Percentiles rank a stretch among this genome's conserved stretches.
These are phyloP conservation scores for Sporothrix pallida DNA, from an alignment of 2,329 filamentous ascomycete species.

Conservation along the genomic window DNA sequence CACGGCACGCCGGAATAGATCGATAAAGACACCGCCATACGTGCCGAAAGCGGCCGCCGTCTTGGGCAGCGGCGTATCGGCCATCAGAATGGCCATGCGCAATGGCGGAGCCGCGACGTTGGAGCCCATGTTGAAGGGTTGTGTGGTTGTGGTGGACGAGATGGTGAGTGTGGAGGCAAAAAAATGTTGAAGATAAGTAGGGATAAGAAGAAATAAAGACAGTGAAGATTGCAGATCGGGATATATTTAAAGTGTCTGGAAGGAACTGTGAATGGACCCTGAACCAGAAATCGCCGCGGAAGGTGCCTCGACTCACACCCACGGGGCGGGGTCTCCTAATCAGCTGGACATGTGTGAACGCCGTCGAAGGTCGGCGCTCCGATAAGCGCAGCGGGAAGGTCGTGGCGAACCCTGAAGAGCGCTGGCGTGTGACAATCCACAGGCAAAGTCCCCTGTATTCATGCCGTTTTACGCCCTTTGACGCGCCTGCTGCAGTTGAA, in stretches of 20 bases:
- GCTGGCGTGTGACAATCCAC: background rate
- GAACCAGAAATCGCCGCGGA: background rate
- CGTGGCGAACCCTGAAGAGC: background rate
- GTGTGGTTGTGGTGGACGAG: background rate
- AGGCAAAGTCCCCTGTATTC: background rate
- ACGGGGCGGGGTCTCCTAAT: background rate
- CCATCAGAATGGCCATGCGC: constrained; percentile 85
- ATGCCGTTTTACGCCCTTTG: background rate
- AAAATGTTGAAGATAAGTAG: background rate
- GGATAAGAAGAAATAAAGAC: too few relatives aligned
- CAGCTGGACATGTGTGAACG: background rate
- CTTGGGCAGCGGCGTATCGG: constrained; percentile 74
- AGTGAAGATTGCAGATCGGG: too few relatives aligned
- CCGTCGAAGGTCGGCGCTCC: background rate
- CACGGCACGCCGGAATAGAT: constrained; percentile 62
- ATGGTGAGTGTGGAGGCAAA: background rate
- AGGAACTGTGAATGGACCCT: background rate
- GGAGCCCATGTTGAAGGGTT: constrained; percentile 39
- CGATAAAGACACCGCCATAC: constrained; percentile 74
- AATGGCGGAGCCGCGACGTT: constrained; percentile 46
- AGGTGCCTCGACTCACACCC: background rate
- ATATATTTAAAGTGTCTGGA: background rate
- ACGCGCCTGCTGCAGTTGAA: background rate
- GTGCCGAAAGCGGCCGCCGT: constrained; percentile 69
- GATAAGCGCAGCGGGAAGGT: constrained; percentile 13